These are phyloP conservation scores for Fusarium sp. DNA, from an alignment of 2,329 filamentous ascomycete genomes.

Conservation along the genomic window DNA sequence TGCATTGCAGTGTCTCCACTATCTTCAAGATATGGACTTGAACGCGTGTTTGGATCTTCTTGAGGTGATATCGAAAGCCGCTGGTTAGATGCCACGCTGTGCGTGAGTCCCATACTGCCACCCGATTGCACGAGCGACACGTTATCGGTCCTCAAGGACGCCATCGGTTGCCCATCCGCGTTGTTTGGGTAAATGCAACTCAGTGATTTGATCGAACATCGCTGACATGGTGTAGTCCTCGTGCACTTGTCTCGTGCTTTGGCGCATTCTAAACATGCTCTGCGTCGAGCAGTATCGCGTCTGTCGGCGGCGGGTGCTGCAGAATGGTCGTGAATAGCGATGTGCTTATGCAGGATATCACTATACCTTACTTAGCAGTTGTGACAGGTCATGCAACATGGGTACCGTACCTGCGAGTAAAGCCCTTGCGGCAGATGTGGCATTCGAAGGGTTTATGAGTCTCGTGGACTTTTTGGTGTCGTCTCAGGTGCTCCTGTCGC, in stretches of 20 bases:
- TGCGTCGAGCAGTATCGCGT: neutral
- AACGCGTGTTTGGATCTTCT: neutral
- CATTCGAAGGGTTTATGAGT: conserved; percentile 26
- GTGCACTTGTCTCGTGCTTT: conserved; percentile 34
- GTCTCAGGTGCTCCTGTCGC: conserved; percentile 35
- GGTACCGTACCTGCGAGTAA: conserved; percentile 31
- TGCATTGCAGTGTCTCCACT: neutral
- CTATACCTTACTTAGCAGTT: neutral
- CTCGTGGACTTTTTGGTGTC: conserved; percentile 35
- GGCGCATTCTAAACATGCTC: conserved; percentile 33
- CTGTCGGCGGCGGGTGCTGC: neutral
- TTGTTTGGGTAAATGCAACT: conserved; percentile 15
- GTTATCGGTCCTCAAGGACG: neutral
- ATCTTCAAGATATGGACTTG: neutral
- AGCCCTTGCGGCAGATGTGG: conserved; percentile 29
- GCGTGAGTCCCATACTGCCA: neutral
- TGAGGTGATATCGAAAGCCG: neutral
- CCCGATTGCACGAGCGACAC: neutral
- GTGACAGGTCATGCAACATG: fast-evolving
- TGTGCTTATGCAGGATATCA: conserved; percentile 12
- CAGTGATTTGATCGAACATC: conserved; percentile 20
- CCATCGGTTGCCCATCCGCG: fast-evolving
- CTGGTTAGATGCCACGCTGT: neutral
- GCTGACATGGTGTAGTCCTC: conserved; percentile 17
- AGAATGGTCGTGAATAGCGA: conserved; percentile 4